phyloP scores from a whole-genome alignment of 2,329 filamentous ascomycete species.

The Pseudogymnoascus sp. region DNA sequence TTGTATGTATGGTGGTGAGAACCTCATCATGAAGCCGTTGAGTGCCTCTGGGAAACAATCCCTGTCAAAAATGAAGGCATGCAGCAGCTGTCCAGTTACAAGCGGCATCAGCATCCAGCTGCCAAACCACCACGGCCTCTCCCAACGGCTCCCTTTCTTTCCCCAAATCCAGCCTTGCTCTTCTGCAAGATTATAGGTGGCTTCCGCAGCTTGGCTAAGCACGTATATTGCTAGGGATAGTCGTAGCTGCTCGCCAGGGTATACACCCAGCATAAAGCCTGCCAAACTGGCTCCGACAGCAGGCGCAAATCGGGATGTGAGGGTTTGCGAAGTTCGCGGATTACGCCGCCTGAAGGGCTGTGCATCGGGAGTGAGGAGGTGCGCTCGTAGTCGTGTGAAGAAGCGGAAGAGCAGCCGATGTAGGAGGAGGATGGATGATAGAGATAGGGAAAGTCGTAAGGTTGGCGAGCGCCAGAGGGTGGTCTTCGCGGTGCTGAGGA shows the following conservation, averaged over 20 bases:
- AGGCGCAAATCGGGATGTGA: conserved; percentile 78
- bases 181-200: conserved; percentile 75
- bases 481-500: conserved; percentile 34
- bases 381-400: conserved; percentile 68
- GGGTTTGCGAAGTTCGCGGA: conserved; percentile 60
- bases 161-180: conserved; percentile 62
- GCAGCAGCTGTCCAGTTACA: conserved; percentile 65
- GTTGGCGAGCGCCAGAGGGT: conserved; percentile 57
- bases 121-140: conserved; percentile 73
- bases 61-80: conserved; percentile 68
- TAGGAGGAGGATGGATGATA: conserved; percentile 78
- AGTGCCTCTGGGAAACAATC: conserved; percentile 60
- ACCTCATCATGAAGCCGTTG: conserved; percentile 52
- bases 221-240: conserved; percentile 75
- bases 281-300: conserved; percentile 85
- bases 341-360: conserved; percentile 76
- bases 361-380: conserved; percentile 72
- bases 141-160: conserved; percentile 43
- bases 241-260: conserved; percentile 59
- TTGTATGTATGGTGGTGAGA: conserved; percentile 74
- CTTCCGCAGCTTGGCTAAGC: conserved; percentile 74
- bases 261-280: conserved; percentile 72
- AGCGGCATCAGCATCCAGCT: conserved; percentile 76
- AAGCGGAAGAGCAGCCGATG: conserved; percentile 88
- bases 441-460: conserved; percentile 68